Base-by-base conservation (phyloP, 2,329 filamentous ascomycete genomes). In the Madurella fahalii region DNA sequence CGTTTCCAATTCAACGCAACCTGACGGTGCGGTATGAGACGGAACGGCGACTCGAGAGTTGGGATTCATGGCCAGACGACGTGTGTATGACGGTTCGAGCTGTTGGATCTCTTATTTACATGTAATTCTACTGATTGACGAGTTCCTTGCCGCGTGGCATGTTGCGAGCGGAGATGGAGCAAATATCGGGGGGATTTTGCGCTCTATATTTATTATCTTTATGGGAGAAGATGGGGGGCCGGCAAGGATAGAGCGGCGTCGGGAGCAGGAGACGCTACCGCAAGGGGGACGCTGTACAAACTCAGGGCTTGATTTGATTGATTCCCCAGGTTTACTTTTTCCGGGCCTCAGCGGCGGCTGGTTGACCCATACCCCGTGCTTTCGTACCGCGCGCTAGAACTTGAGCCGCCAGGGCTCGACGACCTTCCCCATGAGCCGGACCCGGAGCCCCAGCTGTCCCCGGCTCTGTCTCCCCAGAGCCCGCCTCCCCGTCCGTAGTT, bases 311-410 rank as follows among this genome's bases (percentile, higher is more conserved):
- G 16, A 49, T 43, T 43, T 49, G 48, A 52, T 49, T 50, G 50
- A 60, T 53, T 34, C 47, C 43, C 39, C 43, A 30, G n/a, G 34
- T 18, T 32, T 46, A 20, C n/a, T 11, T 47, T 30, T 20, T 18
- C 56, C 30, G n/a, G 1, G 9, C 4, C 64, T 65, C 52, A 85
- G 62, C 83, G 76, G 54, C 84, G 75, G 54, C 74, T 81, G 0
- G 87, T 90, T 9, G 83, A 86, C 9, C 87, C 87, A 65, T 89
- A 90, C 0, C 87, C 87, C 0, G 86, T 90, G 63, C 84, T 88
- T 62, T 86, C 80, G 63, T 86, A 78, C 50, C 81, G 78, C 13
- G 77, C 73, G 8, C 69, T 66, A 0, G 74, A 74, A 9, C 68
- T 31, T 1, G 58, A 53, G 40, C 51, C 32, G 45, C 53, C 39